Evolutionary conservation across 352 stramenopile species (phyloP).

Genomic region (Phytophthora aleatoria): DNA sequence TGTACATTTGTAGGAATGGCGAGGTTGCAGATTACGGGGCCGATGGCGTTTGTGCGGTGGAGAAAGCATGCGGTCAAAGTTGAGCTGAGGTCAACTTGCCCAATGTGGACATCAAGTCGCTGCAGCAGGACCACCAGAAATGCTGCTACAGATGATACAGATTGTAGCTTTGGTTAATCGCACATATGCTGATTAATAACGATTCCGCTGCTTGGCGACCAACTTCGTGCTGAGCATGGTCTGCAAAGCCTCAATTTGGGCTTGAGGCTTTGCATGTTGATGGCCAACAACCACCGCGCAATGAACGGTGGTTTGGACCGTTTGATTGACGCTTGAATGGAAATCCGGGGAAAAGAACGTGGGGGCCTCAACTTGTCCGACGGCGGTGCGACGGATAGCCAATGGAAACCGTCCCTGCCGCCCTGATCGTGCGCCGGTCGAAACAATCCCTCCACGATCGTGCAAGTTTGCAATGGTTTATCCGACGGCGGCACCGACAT

Average conservation of each 20-base stretch:
- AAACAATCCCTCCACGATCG: slow-evolving; percentile 5
- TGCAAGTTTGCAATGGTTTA: slow-evolving; percentile 10
- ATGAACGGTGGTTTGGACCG: background rate
- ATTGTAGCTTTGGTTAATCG: background rate
- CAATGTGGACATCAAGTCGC: no score
- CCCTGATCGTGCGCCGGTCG: slow-evolving; percentile 1
- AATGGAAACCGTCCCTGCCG: slow-evolving; percentile 1
- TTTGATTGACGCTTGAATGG: background rate
- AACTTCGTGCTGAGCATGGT: background rate
- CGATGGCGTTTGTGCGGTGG: no score
- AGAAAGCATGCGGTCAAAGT: no score
- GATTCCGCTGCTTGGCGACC: background rate
- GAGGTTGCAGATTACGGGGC: no score
- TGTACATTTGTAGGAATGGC: no score
- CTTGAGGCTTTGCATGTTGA: background rate
- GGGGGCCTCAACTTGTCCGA: slow-evolving; percentile 4
- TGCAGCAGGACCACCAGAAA: no score
- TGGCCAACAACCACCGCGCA: background rate
- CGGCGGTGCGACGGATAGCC: background rate
- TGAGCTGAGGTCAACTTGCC: no score
- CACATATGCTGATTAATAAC: background rate
- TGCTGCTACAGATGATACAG: no score
- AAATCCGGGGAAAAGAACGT: background rate
- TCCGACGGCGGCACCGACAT: slow-evolving; percentile 26
- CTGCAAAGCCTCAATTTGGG: background rate